phyloP scores from a whole-genome alignment of 2,329 filamentous ascomycete genomes.

The Epichloe elymi region DNA sequence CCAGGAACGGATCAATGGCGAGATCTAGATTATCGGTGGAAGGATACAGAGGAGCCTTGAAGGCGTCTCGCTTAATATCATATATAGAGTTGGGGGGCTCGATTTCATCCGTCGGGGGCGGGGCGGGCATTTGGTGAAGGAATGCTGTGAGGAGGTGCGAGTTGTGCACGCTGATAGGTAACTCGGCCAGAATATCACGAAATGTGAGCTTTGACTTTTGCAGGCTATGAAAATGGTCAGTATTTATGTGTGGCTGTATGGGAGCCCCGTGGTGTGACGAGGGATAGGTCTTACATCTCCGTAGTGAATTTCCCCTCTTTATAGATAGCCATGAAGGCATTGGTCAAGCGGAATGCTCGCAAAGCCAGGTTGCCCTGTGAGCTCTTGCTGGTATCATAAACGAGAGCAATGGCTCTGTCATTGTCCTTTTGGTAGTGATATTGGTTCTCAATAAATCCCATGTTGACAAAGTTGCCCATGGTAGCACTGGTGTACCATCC shows the following conservation, averaged over 20 bases:
- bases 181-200: slow-evolving; percentile 84
- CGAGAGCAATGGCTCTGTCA: slow-evolving; percentile 73
- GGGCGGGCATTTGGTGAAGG: slow-evolving; percentile 76
- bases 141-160: slow-evolving; percentile 92
- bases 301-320: slow-evolving; percentile 98
- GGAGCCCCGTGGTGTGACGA: not conserved
- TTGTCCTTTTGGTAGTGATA: slow-evolving; percentile 95
- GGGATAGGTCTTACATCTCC: slow-evolving; percentile 54
- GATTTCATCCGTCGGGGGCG: slow-evolving; percentile 49
- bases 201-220: slow-evolving; percentile 90
- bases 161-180: slow-evolving; percentile 86
- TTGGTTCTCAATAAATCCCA: slow-evolving; percentile 95
- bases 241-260: not conserved
- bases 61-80: slow-evolving; percentile 56
- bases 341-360: slow-evolving; percentile 82
- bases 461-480: slow-evolving; percentile 96
- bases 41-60: slow-evolving; percentile 58
- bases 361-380: slow-evolving; percentile 83
- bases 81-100: slow-evolving; percentile 71
- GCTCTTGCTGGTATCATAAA: slow-evolving; percentile 92
- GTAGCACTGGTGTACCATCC: slow-evolving; percentile 98
- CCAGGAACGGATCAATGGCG: slow-evolving; percentile 90
- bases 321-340: slow-evolving; percentile 75
- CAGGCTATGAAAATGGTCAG: slow-evolving; percentile 41
- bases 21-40: slow-evolving; percentile 85